Evolutionary conservation across 495 filamentous ascomycete genomes (phyloP), one percentile per base, ranked within the genome.

Genomic region (Aspergillus diversus): DNA sequence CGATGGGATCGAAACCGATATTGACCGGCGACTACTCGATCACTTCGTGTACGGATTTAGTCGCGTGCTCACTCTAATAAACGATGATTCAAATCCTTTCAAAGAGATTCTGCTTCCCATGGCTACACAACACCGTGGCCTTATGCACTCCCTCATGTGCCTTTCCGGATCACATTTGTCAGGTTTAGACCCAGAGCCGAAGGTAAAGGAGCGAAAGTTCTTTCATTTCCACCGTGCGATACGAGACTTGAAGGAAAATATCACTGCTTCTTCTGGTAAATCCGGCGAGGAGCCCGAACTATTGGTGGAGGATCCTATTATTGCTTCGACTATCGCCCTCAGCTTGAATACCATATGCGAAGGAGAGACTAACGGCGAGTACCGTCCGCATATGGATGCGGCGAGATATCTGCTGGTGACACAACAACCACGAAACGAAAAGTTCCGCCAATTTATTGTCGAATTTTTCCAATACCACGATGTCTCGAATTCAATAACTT

Each of bases 391-490:
- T 71, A 88, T 97, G 65, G 80, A 88, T 63, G 90, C 87, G 4
- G 93, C 92, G 63, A 84, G 90, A 61, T 84, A 83, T 55, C 81
- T 96, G 53, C 83, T 95, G n/a, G 69, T 78, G 34, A 79, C 77
- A 5, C 87, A 75, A 79, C 84, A 69, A 77, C 86, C 65, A 64
- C 84, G 72, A 71, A 83, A 92, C 57, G 80, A 86, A 43, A 83
- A 87, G 33, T 92, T 93, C 69, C 77, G 86, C 16, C 86, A 87
- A 63, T 96, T 97, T 71, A 90, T 97, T 65, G 84, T 91, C 73
- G 93, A 96, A 73, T 96, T 96, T 80, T 96, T 96, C 78, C 89
- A 92, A 73, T 97, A 96, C 67, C 91, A 96, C 75, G 90, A 93
- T 65, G 87, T 91, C 60, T 90, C 89, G 33, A 91, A 91, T 69